Evolutionary conservation across 192 early-diverging fungal genomes (phyloP), one percentile per base, ranked within the genome.

Genomic region (Coemansia sp.): DNA sequence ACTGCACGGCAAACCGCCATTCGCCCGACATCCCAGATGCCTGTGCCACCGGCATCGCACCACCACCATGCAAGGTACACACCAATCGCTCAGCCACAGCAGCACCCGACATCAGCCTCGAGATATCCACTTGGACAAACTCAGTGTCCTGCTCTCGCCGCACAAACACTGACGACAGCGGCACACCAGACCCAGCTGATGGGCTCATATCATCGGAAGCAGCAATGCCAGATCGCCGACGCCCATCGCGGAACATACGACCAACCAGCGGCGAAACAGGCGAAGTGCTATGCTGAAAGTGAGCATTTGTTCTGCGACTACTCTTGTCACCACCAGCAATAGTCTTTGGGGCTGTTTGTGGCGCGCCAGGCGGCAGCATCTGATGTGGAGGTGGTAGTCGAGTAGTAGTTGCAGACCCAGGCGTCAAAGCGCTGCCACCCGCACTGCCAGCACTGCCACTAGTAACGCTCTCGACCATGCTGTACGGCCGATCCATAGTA

Each of bases 381-480:
- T 45, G 51, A 14, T 10, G 26, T 14, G 51, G 13, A 5, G 16
- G 35, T 21, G 56, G 33, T 37, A 34, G 59, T 43, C 40, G 59
- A 55, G 26, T 11, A 7, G 24, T 39, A 9, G 60, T 62, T 34
- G 60, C 26, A 13, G 45, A 60, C 8, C 55, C 42, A n/a, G 61
- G 55, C 9, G 60, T 48, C 42, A 53, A 20, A 23, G 26, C 51
- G 23, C 55, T 11, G 18, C 53, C 42, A 40, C 51, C 40, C 6
- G 55, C 56, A 14, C 37, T 62, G 28, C 55, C 64, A 38, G 16
- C 42, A 56, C 76, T 70, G 28, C 61, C 62, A 34, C 65, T 71
- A 62, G 51, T 66, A 34, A 66, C 42, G 42, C 73, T 74, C 39
- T 81, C 78, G 1, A 82, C 79, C 79, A 82, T 82, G 51, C 79